Evolutionary conservation across 192 early-diverging fungal species (phyloP).

Genomic region (Dispira simplex): DNA sequence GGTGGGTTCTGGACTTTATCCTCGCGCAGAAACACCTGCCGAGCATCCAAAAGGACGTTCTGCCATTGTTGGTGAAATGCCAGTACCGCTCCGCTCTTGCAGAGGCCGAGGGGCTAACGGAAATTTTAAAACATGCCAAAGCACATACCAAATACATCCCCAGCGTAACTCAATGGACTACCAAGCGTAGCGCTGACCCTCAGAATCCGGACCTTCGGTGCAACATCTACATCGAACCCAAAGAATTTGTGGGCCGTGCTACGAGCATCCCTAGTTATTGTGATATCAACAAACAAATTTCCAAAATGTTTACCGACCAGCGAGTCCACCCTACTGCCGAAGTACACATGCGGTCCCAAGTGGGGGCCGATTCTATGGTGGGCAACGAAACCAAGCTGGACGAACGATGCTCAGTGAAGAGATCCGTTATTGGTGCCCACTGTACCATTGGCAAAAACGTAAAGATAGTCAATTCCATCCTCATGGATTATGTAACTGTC

Average conservation of each 20-base stretch:
- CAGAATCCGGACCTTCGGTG: background rate
- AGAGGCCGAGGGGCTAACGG: background rate
- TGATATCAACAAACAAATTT: slow-evolving; percentile 71
- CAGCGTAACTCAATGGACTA: slow-evolving; percentile 20
- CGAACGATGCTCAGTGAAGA: slow-evolving; percentile 86
- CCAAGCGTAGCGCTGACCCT: slow-evolving; percentile 16
- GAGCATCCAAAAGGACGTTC: slow-evolving; percentile 69
- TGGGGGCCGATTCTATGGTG: slow-evolving; percentile 81
- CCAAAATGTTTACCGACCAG: slow-evolving; percentile 25
- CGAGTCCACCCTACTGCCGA: slow-evolving; percentile 56
- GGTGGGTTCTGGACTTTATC: slow-evolving; percentile 84
- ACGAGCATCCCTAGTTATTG: slow-evolving; percentile 70
- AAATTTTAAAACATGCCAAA: slow-evolving; percentile 13
- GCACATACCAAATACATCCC: slow-evolving; percentile 15
- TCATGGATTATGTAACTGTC: slow-evolving; percentile 90
- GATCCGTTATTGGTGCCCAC: slow-evolving; percentile 84
- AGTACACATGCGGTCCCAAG: slow-evolving; percentile 49
- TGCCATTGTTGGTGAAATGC: slow-evolving; percentile 72
- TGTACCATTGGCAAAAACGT: slow-evolving; percentile 92
- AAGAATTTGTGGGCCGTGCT: slow-evolving; percentile 65
- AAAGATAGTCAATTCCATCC: slow-evolving; percentile 87
- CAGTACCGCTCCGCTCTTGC: slow-evolving; percentile 64
- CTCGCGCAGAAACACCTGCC: slow-evolving; percentile 40
- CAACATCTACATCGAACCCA: slow-evolving; percentile 34
- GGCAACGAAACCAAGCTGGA: slow-evolving; percentile 82